Evolutionary conservation across 768 basidiomycete species (phyloP).

Genomic region (Mycena chlorophos): DNA sequence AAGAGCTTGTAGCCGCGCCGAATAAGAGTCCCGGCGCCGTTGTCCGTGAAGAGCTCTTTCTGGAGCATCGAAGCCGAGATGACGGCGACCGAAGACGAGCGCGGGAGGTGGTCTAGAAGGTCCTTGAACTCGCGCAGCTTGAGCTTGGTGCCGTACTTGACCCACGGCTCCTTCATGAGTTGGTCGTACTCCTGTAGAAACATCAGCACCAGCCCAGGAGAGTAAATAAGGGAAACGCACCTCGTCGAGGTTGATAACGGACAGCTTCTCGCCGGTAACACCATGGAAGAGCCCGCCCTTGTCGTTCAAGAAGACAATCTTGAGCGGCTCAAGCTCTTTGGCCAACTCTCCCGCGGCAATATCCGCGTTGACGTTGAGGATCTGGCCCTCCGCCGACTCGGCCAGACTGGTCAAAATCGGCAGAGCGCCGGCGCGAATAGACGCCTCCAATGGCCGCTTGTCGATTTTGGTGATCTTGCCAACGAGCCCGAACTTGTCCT

Average conservation of each 20-base stretch:
- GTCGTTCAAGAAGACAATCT: slow-evolving; percentile 98
- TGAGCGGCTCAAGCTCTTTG: slow-evolving; percentile 96
- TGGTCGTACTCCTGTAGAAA: slow-evolving; percentile 81
- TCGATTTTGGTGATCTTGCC: slow-evolving; percentile 94
- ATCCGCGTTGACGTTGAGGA: slow-evolving; percentile 98
- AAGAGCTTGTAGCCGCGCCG: slow-evolving; percentile 98
- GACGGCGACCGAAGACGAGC: slow-evolving; percentile 96
- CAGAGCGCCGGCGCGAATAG: slow-evolving; percentile 93
- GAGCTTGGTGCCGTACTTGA: slow-evolving; percentile 98
- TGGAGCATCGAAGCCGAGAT: slow-evolving; percentile 91
- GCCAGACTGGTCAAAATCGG: slow-evolving; percentile 95
- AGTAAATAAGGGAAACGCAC: slow-evolving; percentile 37
- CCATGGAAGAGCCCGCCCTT: slow-evolving; percentile 99
- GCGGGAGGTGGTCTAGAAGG: slow-evolving; percentile 94
- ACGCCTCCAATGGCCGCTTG: slow-evolving; percentile 94
- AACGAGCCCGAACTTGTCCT: slow-evolving; percentile 91
- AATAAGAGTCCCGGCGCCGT: slow-evolving; percentile 96
- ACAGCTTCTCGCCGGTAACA: slow-evolving; percentile 92
- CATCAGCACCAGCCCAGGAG: slow-evolving; percentile 6
- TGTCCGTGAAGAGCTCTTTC: slow-evolving; percentile 98
- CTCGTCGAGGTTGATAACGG: slow-evolving; percentile 97
- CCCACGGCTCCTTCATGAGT: slow-evolving; percentile 98
- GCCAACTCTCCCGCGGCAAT: slow-evolving; percentile 97
- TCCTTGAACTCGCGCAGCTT: slow-evolving; percentile 99
- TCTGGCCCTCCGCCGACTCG: slow-evolving; percentile 94